Evolutionary conservation across 163 green algal genomes (phyloP), one percentile per base, ranked within the genome.

Genomic region (Chlamydomonas reinhardtii): DNA sequence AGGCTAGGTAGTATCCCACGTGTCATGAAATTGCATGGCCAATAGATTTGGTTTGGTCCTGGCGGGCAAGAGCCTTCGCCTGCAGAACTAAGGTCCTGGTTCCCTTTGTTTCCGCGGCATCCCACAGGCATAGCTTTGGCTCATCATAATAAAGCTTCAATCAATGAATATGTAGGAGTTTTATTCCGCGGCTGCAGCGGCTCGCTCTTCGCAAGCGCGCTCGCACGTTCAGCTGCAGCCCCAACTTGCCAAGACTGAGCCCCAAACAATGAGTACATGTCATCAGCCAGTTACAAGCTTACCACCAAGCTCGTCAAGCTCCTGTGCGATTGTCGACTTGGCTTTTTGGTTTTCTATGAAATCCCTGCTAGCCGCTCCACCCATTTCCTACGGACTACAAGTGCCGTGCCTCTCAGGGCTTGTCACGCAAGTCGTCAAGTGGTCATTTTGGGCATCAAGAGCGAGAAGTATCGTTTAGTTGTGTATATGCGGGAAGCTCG

Each of bases 301-400:
- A 79, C 80, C 80, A 29, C 80, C 80, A 54, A 86, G 70, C 25
- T 72, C 56, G 70, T 86, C 80, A 1, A 86, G 70, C 70, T 86
- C 80, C 70, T 79, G 64, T 0, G 70, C 69, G 11, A 86, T 27
- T 12, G 69, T n/a, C 12, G 54, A 66, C 56, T 48, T 73, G n/a
- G 56, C 34, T 0, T 29, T 71, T 24, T 65, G 31, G 11, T 31
- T n/a, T n/a, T 79, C 80, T 29, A 86, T 27, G 24, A 86, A 86
- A 25, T 85, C 79, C 17, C 64, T 79, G 29, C 70, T 80, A 24
- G 80, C 80, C 11, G 80, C 80, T 9, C 80, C 80, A 54, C 80
- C 80, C 80, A 85, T 85, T 70, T 19, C 1, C n/a, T 19, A 19
- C 1, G 48, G 48, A 56, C 11, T 56, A 2, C 9, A 1, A 56